Base-by-base conservation (phyloP, 2,329 filamentous ascomycete species). In the Pseudogymnoascus sp. region DNA sequence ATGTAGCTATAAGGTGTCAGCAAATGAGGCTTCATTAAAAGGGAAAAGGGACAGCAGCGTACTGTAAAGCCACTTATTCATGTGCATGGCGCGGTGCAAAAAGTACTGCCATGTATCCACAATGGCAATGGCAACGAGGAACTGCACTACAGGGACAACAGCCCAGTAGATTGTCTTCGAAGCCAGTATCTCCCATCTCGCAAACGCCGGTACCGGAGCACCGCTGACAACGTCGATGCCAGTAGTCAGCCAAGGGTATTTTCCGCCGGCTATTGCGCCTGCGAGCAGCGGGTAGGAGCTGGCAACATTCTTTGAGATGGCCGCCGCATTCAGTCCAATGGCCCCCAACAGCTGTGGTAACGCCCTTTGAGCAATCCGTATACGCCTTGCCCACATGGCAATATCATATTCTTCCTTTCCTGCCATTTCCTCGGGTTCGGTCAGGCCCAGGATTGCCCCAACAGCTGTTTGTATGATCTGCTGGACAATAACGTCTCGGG, bases 81-180 rank as follows among this genome's bases (percentile, higher is more conserved):
- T 82, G 78, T 99, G 95, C 95, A 99, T 99, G 64, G 89, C 84
- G 40, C 95, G 91, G 77, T 99, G 95, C 71, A 93, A 83, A 78
- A 97, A 96, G 78, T 99, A 99, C 75, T 99, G 93, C 95, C 95
- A 99, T 50, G 92, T 95, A 77, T 99, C 95, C 69, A 98, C 84
- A 68, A 96, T 81, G 67, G 85, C 78, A 65, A 93, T 83, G 24
- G 88, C 95, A 60, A 90, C 72, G 64, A 84, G 78, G 72, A 96
- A 90, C 75, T 98, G 93, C 59, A 93, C 62, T 2, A 79, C 82
- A 0, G 95, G 95, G 66, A 98, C 82, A 40, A 88, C 73, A 66
- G 86, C 78, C 81, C 90, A 89, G 79, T 98, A 98, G 68, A 96
- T 84, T 65, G 84, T 79, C 75, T 88, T 89, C 43, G 91, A 95